Base-by-base conservation (phyloP, 2,329 filamentous ascomycete genomes). In the Microdochium nivale region DNA sequence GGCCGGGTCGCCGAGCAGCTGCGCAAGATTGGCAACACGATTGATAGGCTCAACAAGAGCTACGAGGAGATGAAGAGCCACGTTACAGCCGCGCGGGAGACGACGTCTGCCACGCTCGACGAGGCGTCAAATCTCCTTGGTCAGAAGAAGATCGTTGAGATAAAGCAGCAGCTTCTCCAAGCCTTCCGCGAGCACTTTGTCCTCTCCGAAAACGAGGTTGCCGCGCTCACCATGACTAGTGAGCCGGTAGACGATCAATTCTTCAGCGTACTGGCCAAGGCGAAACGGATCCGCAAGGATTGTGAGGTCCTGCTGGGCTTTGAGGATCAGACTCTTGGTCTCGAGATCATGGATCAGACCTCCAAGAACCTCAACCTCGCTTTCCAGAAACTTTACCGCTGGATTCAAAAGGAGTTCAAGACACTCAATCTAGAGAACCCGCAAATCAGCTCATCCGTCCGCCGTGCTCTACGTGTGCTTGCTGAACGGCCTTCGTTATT, bases 381-480 rank as follows among this genome's bases (percentile, higher is more conserved):
- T 4, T 99, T 94, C 60, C 92, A 99, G 65, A 99, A 96, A 65
- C 78, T 99, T 2, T 96, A 95, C 69, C 84, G 89, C 60, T 99
- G 92, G 92, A 84, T 95, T 21, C 91, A 96, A 65, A 84, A 87
- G 53, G 90, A 96, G 61, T 95, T 99, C 70, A 95, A 91, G 66
- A 86, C 85, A 0, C 71, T 97, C 49, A 95, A 97, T 65, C 78
- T 97, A 9, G 94, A 99, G 63, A 96, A 95, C 58, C 91, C 91
- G 1, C 91, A 95, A 61, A 91, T 97, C 65, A 91, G 87, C 63
- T 80, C 85, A 21, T 85, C 88, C 0, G 91, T 99, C 55, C 81
- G 92, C 49, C 82, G 85, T 52, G 90, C 90, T 23, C 76, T 99
- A 37, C 82, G 90, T 48, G 88, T 96, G 11, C 76, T 99, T 19